phyloP scores from a whole-genome alignment of 116 monocot species.

The Trichopus zeylanicus region DNA sequence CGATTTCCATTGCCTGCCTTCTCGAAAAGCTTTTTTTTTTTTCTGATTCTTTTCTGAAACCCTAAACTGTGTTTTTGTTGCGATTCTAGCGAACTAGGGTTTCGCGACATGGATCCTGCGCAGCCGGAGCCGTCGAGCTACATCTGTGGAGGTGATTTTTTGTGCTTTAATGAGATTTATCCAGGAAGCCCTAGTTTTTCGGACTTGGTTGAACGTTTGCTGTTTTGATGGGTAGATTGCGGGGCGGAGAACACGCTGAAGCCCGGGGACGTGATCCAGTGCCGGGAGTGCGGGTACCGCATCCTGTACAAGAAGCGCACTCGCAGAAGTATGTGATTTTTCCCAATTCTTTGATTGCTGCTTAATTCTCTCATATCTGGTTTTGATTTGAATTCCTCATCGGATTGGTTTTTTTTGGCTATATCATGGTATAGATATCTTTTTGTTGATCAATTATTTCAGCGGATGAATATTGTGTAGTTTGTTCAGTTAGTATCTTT shows the following conservation, averaged over 20 bases:
- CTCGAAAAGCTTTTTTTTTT: not conserved
- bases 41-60: not conserved
- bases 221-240: conserved; percentile 33
- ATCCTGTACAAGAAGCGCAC: conserved; percentile 95
- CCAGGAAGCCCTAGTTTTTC: not conserved
- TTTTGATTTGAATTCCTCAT: not conserved
- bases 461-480: no score
- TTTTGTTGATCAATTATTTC: no score
- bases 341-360: not conserved
- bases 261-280: conserved; percentile 79
- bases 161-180: not conserved
- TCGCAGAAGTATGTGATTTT: conserved; percentile 49
- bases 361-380: not conserved
- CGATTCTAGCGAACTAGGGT: conserved; percentile 1
- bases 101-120: conserved; percentile 45
- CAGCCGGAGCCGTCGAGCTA: conserved; percentile 74
- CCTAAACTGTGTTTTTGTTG: not conserved
- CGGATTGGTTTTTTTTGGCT: not conserved
- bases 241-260: conserved; percentile 79
- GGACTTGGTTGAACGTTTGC: not conserved
- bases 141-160: conserved; percentile 59
- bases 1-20: no score
- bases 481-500: no score
- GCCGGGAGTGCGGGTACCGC: conserved; percentile 85
- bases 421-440: no score